Conservation (phyloP, 345 rosid genomes). For the Brassica carinata region DNA sequence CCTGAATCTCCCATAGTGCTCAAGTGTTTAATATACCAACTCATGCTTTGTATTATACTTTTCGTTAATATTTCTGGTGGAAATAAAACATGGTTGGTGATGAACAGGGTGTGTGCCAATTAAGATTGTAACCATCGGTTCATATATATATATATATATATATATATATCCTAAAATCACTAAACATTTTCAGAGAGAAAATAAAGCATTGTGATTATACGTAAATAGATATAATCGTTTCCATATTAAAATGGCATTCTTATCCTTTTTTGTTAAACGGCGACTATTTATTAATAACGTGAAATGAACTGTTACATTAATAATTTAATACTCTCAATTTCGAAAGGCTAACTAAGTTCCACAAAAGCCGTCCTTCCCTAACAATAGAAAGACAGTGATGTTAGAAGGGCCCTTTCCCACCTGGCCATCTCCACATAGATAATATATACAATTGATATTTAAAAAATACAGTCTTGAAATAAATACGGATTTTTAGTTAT, state of each 20-base stretch:
- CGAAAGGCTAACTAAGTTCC: slow-evolving; percentile 25
- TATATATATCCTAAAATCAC: no score
- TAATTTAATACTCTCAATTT: not conserved
- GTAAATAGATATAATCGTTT: no score
- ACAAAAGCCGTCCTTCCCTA: slow-evolving; percentile 35
- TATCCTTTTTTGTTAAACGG: not conserved
- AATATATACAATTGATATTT: not conserved
- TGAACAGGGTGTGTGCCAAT: not conserved
- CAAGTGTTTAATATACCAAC: slow-evolving; percentile 30
- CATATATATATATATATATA: no score
- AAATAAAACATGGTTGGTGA: not conserved
- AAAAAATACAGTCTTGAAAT: not conserved
- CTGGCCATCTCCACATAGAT: slow-evolving; percentile 21
- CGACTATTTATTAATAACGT: not conserved
- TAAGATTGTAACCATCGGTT: not conserved
- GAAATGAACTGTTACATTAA: not conserved
- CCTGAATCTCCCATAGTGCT: not conserved
- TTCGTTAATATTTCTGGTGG: not conserved
- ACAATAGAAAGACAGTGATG: slow-evolving; percentile 35
- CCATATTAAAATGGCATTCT: not conserved
- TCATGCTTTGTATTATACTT: slow-evolving; percentile 6
- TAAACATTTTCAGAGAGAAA: no score
- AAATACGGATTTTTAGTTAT: slow-evolving; percentile 10
- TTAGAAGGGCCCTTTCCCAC: slow-evolving; percentile 26
- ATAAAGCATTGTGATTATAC: not conserved